These are phyloP conservation scores for Chalciporus chontae DNA, from an alignment of 768 basidiomycete genomes.

Conservation along the genomic window DNA sequence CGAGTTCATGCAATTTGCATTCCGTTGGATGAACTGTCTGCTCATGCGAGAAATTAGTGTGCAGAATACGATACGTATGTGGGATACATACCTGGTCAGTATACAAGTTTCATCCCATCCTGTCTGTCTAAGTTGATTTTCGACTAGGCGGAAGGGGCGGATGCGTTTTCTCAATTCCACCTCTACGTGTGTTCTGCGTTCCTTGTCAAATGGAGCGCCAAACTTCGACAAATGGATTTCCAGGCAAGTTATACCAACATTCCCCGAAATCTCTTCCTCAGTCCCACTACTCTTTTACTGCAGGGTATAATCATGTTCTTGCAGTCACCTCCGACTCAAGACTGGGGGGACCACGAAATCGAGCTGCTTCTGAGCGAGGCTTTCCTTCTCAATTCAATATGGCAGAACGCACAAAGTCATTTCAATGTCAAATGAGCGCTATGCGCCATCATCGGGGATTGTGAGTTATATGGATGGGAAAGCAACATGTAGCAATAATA, in stretches of 20 bases:
- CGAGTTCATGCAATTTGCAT: conserved; percentile 99
- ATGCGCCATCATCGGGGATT: background rate
- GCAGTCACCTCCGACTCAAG: conserved; percentile 86
- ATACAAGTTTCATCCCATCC: background rate
- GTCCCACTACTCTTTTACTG: background rate
- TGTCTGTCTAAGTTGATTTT: background rate
- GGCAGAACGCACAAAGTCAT: conserved; percentile 91
- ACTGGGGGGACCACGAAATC: conserved; percentile 94
- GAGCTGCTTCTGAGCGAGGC: conserved; percentile 95
- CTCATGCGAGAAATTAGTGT: conserved; percentile 98
- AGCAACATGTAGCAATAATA: conserved; percentile 25
- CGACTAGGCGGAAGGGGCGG: conserved; percentile 86
- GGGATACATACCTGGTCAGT: conserved; percentile 97
- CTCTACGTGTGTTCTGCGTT: conserved; percentile 98
- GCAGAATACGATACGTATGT: conserved; percentile 96
- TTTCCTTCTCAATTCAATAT: conserved; percentile 88
- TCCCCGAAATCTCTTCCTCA: background rate
- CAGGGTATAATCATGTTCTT: conserved; percentile 99
- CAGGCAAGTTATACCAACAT: conserved; percentile 55
- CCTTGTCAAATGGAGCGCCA: conserved; percentile 92
- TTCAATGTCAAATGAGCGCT: conserved; percentile 52
- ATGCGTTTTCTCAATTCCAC: conserved; percentile 99
- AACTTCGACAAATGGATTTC: conserved; percentile 95
- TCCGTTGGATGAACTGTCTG: conserved; percentile 99
- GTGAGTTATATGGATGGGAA: conserved; percentile 10